Conservation (phyloP, 1,139 yeast genomes). For the Pichia kudriavzevii region DNA sequence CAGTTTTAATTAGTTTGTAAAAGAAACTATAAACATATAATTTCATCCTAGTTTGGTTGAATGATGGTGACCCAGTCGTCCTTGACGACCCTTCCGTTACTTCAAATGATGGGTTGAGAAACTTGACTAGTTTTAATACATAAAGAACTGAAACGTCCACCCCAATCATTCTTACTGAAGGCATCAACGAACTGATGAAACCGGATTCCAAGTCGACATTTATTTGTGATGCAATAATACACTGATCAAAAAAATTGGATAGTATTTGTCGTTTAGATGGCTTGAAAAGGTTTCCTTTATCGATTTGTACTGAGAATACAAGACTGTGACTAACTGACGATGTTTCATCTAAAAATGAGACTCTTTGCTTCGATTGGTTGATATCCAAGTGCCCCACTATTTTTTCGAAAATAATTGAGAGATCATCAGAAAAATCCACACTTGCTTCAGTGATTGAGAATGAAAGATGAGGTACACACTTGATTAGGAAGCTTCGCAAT, state of each 20-base stretch:
- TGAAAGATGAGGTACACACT: constrained; percentile 14
- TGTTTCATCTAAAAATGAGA: constrained; percentile 4
- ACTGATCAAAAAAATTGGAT: constrained; percentile 11
- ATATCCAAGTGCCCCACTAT: constrained; percentile 11
- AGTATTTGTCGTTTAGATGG: constrained; percentile 2
- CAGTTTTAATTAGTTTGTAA: constrained; percentile 14
- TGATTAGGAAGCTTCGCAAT: constrained; percentile 12
- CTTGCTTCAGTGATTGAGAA: constrained; percentile 9
- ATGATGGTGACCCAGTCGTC: no score
- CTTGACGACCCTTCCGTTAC: no score
- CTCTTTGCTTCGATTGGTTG: constrained; percentile 1
- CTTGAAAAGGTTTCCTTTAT: constrained; percentile 8
- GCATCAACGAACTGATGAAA: constrained; percentile 6
- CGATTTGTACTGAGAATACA: constrained; percentile 11
- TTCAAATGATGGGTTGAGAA: constrained; percentile 2
- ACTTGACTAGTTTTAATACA: constrained; percentile 12
- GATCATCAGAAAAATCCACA: constrained; percentile 3
- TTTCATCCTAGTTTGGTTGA: no score
- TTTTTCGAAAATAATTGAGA: constrained; percentile 4
- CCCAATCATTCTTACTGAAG: constrained; percentile 8
- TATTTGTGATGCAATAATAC: constrained; percentile 11
- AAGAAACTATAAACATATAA: constrained; percentile 13
- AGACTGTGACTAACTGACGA: constrained; percentile 1
- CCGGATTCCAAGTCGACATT: constrained; percentile 23
- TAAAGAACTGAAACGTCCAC: constrained; percentile 21